These are phyloP conservation scores for Diplogelasinospora grovesii DNA, from an alignment of 495 filamentous ascomycete genomes.

Conservation along the genomic window DNA sequence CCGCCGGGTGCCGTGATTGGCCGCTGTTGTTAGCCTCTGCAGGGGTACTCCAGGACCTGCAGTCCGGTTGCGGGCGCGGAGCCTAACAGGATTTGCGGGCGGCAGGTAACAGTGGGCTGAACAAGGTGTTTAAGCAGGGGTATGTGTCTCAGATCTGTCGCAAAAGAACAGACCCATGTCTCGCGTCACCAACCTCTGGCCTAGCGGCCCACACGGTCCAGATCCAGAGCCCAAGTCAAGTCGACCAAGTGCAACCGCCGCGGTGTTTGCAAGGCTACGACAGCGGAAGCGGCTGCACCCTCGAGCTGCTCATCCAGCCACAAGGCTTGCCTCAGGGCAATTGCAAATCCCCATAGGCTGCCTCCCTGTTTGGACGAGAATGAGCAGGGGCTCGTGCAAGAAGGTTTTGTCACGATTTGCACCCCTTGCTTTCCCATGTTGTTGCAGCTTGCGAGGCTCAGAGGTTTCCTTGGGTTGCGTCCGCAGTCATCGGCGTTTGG, in stretches of 20 bases:
- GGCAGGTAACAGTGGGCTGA: slow-evolving; percentile 10
- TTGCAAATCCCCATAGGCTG: neutral
- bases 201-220: slow-evolving; percentile 1
- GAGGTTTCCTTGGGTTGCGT: no score
- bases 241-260: no score
- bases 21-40: slow-evolving; percentile 19
- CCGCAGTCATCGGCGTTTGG: slow-evolving; percentile 18
- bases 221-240: slow-evolving; percentile 19
- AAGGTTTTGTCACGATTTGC: slow-evolving; percentile 5
- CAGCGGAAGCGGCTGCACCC: neutral
- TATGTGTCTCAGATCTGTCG: slow-evolving; percentile 31
- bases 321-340: neutral
- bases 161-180: slow-evolving; percentile 20
- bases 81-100: slow-evolving; percentile 11
- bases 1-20: slow-evolving; percentile 18
- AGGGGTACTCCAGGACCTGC: slow-evolving; percentile 15
- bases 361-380: neutral
- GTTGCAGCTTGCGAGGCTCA: no score
- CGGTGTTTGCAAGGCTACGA: slow-evolving; percentile 2
- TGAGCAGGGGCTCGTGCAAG: neutral
- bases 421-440: slow-evolving; percentile 7
- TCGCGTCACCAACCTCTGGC: slow-evolving; percentile 8
- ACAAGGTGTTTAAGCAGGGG: slow-evolving; percentile 17
- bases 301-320: slow-evolving; percentile 1
- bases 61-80: slow-evolving; percentile 14